These are phyloP conservation scores for Beauveria varroae DNA, from an alignment of 2,329 filamentous ascomycete genomes.

Conservation along the genomic window DNA sequence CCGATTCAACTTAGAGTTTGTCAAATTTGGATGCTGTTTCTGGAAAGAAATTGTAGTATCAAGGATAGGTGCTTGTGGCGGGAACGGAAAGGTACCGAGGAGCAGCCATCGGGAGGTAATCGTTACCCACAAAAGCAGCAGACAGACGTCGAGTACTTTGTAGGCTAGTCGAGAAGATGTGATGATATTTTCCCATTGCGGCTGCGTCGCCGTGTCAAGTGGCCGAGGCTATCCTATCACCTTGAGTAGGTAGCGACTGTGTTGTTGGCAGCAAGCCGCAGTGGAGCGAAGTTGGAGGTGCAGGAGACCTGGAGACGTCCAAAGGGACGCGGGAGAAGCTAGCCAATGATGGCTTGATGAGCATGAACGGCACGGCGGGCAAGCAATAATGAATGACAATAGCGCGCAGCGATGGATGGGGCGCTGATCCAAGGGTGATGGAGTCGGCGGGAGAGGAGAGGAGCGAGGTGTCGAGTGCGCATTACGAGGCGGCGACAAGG, in stretches of 20 bases:
- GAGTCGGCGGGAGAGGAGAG: background rate
- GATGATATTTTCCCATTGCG: too few species aligned
- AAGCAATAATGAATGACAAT: background rate
- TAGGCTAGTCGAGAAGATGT: too few species aligned
- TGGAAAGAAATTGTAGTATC: background rate
- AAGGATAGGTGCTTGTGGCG: background rate
- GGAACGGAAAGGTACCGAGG: background rate
- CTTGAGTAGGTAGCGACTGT: too few species aligned
- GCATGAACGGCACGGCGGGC: too few species aligned
- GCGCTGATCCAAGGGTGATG: background rate
- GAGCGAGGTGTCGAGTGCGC: background rate
- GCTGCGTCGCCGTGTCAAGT: too few species aligned
- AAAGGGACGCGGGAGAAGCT: background rate
- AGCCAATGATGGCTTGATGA: background rate
- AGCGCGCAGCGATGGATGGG: constrained; percentile 1
- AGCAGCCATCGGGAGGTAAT: background rate
- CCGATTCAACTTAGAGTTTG: background rate
- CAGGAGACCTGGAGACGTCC: background rate
- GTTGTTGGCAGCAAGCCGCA: background rate
- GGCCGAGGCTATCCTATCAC: too few species aligned
- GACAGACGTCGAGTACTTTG: too few species aligned
- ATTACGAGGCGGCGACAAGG: background rate
- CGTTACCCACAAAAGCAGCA: too few species aligned
- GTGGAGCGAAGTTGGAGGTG: background rate
- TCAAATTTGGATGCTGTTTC: background rate